A percentile compares a stretch with the other conserved stretches of the same genome.
Evolutionary conservation across 2,329 filamentous ascomycete genomes (phyloP).

Genomic region (Pseudogymnoascus sp.): DNA sequence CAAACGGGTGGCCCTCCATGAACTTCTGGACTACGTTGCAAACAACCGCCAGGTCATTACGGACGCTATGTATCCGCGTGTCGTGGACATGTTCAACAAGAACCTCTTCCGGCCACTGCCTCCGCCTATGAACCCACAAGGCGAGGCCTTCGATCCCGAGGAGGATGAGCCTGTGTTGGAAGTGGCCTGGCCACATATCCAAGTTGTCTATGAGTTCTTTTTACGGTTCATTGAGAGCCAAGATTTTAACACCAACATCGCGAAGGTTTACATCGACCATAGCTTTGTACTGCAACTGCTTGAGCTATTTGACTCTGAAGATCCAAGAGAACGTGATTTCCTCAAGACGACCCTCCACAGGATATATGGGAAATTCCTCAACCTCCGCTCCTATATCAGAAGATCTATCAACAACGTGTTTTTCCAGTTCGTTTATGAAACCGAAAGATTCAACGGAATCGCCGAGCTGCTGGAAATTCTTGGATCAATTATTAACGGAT

Average conservation of each 20-base stretch:
- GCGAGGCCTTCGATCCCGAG: conserved; percentile 95
- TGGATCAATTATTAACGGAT: conserved; percentile 98
- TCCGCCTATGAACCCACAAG: conserved; percentile 93
- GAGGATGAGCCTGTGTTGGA: conserved; percentile 97
- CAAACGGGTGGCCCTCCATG: conserved; percentile 90
- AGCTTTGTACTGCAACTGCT: conserved; percentile 92
- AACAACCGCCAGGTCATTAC: conserved; percentile 98
- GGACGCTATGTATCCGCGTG: conserved; percentile 96
- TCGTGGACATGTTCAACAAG: conserved; percentile 99
- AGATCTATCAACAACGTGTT: conserved; percentile 99
- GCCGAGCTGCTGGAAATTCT: conserved; percentile 94
- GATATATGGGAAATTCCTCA: conserved; percentile 98
- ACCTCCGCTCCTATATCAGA: conserved; percentile 91
- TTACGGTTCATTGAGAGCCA: conserved; percentile 97
- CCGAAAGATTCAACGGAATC: conserved; percentile 96
- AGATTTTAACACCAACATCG: conserved; percentile 99
- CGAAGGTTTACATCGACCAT: conserved; percentile 97
- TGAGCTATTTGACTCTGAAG: conserved; percentile 97
- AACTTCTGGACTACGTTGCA: conserved; percentile 93
- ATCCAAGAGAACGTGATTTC: conserved; percentile 92
- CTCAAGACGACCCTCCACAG: conserved; percentile 95
- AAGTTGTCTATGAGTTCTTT: conserved; percentile 99
- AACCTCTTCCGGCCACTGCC: conserved; percentile 96
- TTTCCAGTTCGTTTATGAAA: conserved; percentile 99
- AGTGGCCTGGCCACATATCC: conserved; percentile 98